Evolutionary conservation across 139 green algal genomes (phyloP), one percentile per base, ranked within the genome.

Genomic region (Closterium sp.): DNA sequence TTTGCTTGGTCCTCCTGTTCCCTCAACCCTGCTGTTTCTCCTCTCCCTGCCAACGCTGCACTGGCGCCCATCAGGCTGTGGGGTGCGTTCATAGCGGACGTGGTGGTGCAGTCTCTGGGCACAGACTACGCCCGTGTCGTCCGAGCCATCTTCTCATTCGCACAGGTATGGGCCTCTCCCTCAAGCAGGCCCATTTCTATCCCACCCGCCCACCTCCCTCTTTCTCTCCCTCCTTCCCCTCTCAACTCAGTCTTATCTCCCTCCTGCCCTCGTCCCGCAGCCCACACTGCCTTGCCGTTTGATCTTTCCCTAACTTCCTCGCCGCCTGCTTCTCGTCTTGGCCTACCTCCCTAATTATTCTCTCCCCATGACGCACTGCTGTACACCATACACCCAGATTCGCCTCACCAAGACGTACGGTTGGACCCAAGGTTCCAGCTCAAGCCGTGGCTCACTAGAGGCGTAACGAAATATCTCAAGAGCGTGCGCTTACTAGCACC

Each of bases 41-140:
- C 28, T 86, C 25, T 76, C 55, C 55, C 55, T 76, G 55, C 9
- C 55, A 76, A 76, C 12, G 55, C 55, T 28, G 25, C 55, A 76
- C 55, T 76, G 21, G 19, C 84, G 23, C 12, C 86, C 34, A 55
- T 33, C 91, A 94, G 91, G 64, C 33, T 94, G 34, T 94, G 91
- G 91, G 91, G 91, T 23, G 64, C 91, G 23, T 94, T 94, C 34
- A 33, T 92, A 33, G 91, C 91, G 23, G 91, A 94, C 30, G 34
- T 94, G 34, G 88, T 87, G 25, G 30, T 94, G 12, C 43, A 85
- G 31, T 64, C 91, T 28, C 34, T 94, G 28, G 91, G 91, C 28
- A 94, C 91, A 25, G 91, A 94, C 88, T 94, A 94, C 35, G 88
- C 81, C 7, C 91, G 91, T 87, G 81, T 94, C 8, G 36, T 94